phyloP scores from a whole-genome alignment of 495 filamentous ascomycete genomes.

The Immersiella caudata region DNA sequence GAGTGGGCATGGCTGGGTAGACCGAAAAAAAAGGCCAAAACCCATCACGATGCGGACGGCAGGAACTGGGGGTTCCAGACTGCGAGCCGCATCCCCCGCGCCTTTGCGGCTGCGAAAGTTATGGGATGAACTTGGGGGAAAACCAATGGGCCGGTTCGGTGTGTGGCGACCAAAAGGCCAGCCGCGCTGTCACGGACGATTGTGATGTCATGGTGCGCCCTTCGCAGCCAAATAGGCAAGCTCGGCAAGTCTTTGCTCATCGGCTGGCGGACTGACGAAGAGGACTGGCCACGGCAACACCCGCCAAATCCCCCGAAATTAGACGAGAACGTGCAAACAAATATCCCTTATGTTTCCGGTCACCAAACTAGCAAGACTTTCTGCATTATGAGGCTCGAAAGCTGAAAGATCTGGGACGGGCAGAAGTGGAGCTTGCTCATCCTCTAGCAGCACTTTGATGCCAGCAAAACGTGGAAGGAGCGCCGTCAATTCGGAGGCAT shows the following conservation, averaged over 20 bases:
- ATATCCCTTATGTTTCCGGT: too few relatives aligned
- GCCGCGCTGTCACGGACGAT: neutral
- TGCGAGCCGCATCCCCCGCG: neutral
- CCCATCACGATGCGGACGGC: neutral
- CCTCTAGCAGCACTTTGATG: too few relatives aligned
- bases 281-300: neutral
- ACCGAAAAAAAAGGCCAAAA: constrained; percentile 19
- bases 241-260: neutral
- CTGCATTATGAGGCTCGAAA: too few relatives aligned
- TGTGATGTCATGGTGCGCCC: constrained; percentile 17
- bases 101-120: neutral
- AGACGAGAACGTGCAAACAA: too few relatives aligned
- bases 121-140: neutral
- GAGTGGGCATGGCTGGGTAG: constrained; percentile 15
- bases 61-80: neutral
- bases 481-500: too few relatives aligned
- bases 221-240: neutral
- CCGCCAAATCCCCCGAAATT: too few relatives aligned
- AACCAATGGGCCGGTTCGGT: neutral
- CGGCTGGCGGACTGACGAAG: neutral
- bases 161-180: neutral
- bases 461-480: too few relatives aligned
- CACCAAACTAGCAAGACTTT: too few relatives aligned
- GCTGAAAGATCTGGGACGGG: too few relatives aligned
- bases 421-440: too few relatives aligned